Base-by-base conservation (phyloP, 202 grass and related monocot species). In the Digitaria exilis region DNA sequence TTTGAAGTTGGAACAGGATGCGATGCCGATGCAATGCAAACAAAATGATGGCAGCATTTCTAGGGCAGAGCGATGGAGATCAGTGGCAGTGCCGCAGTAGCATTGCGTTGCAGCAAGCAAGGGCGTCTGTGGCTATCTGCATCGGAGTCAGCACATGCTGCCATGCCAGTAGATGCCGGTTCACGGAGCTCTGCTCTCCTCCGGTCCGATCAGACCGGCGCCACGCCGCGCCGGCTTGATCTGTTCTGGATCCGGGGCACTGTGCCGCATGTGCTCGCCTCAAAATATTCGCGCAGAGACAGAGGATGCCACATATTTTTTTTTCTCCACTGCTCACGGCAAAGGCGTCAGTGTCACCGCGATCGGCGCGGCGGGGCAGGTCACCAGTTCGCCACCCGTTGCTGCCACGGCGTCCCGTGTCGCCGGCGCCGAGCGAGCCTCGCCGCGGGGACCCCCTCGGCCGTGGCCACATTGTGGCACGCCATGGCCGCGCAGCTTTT, bases 251-350 rank as follows among this genome's bases (percentile, higher is more conserved):
- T 90, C 70, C 58, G 66, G 84, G 82, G 84, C 88, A 82, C 89
- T 82, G 76, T 80, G 77, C 69, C 83, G 88, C 88, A 87, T 95
- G 93, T 92, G 93, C 82, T 43, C 35, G 32, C 46, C 77, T 73
- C 79, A 60, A 74, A 88, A 79, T 86, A 77, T 88, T 71, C 65
- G 81, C 71, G 4, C n/a, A n/a, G n/a, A n/a, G n/a, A n/a, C n/a
- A n/a, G n/a, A n/a, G n/a, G n/a, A n/a, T n/a, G n/a, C n/a, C n/a
- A n/a, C n/a, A n/a, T n/a, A n/a, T 17, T 28, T 26, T 58, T 75
- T 75, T 75, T 75, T 39, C 6, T 37, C 7, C 35, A 4, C 37
- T 58, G 25, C 52, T 61, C 74, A 16, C 24, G 37, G 22, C 32
- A 48, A 74, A 35, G 59, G 66, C 82, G 41, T 5, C 76, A 44